These are phyloP conservation scores for Cytospora schulzeri DNA, from an alignment of 2,329 filamentous ascomycete genomes.

Conservation along the genomic window DNA sequence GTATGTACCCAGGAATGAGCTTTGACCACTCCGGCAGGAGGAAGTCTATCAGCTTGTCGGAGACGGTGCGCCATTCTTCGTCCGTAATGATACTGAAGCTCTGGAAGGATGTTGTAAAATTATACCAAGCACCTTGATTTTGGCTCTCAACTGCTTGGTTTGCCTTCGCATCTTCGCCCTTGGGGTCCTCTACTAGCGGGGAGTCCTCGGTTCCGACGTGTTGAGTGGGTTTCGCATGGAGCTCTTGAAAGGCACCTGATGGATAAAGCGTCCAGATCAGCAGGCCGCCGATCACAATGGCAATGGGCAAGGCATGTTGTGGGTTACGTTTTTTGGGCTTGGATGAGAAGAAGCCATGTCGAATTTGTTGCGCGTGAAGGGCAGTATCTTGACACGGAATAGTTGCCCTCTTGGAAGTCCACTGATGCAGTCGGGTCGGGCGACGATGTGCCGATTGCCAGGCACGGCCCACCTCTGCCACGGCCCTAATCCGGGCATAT, in stretches of 20 bases:
- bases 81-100: conserved; percentile 57
- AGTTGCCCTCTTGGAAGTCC: no score
- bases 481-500: neutral
- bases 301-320: conserved; percentile 33
- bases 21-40: conserved; percentile 85
- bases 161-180: conserved; percentile 30
- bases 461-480: neutral
- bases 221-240: conserved; percentile 19
- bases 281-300: conserved; percentile 39
- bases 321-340: conserved; percentile 10
- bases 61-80: conserved; percentile 56
- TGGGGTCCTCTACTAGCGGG: neutral
- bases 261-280: conserved; percentile 45
- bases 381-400: conserved; percentile 1
- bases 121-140: conserved; percentile 46
- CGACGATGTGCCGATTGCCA: conserved; percentile 1
- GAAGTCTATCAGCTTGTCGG: conserved; percentile 65
- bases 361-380: conserved; percentile 11
- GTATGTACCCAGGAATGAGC: conserved; percentile 71
- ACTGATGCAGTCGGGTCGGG: conserved; percentile 13
- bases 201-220: conserved; percentile 13
- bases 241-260: conserved; percentile 38
- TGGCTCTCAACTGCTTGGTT: conserved; percentile 28
- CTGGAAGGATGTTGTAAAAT: conserved; percentile 51
- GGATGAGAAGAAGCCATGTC: conserved; percentile 32